phyloP scores from a whole-genome alignment of 2,329 filamentous ascomycete species.

The Xylariales sp. region DNA sequence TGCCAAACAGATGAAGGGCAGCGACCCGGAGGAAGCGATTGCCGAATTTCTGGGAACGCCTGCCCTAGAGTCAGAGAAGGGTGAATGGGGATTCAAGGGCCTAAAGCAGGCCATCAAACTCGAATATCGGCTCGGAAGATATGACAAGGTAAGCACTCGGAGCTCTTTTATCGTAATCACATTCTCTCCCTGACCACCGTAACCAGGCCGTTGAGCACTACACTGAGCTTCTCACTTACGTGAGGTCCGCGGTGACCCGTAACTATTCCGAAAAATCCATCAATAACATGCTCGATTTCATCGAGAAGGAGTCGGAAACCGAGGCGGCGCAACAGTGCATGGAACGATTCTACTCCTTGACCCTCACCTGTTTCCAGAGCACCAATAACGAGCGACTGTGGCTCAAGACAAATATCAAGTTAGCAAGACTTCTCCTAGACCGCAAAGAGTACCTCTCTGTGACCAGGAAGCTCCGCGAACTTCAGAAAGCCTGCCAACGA shows the following conservation, averaged over 20 bases:
- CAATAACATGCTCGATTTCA: conserved; percentile 98
- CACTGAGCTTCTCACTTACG: conserved; percentile 93
- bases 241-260: conserved; percentile 94
- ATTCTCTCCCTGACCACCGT: conserved; percentile 41
- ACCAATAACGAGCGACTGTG: conserved; percentile 97
- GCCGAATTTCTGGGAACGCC: conserved; percentile 93
- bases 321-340: conserved; percentile 81
- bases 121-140: conserved; percentile 91
- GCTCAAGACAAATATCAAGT: conserved; percentile 98
- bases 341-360: conserved; percentile 95
- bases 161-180: conserved; percentile 3
- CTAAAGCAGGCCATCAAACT: conserved; percentile 98
- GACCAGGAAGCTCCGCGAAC: conserved; percentile 84
- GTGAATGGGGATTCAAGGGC: conserved; percentile 98
- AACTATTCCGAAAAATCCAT: conserved; percentile 99
- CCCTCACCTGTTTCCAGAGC: conserved; percentile 92
- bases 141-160: conserved; percentile 72
- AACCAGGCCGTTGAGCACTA: conserved; percentile 88
- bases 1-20: conserved; percentile 93
- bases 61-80: conserved; percentile 86
- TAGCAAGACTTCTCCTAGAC: conserved; percentile 90
- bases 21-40: conserved; percentile 88
- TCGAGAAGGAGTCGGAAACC: conserved; percentile 85
- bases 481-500: conserved; percentile 88
- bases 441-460: conserved; percentile 87